Conservation (phyloP, 2,329 filamentous ascomycete genomes). For the Rhinocladiella similis region DNA sequence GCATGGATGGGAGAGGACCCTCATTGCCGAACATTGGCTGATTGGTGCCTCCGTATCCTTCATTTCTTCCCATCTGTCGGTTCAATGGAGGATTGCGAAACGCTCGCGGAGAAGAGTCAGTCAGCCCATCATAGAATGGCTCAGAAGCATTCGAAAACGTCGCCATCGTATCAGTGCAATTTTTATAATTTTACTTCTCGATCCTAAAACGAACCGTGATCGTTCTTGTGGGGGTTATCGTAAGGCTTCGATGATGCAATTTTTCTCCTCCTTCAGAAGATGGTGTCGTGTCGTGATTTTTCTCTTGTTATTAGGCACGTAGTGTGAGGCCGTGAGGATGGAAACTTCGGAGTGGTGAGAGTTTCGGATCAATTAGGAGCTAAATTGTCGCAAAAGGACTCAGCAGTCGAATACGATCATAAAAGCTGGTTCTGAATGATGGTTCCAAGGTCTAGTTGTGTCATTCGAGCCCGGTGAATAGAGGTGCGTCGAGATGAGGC, state of each 20-base stretch:
- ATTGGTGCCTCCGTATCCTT: conserved; percentile 68
- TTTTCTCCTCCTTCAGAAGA: not conserved
- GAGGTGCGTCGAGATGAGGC: not conserved
- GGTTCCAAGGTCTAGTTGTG: not conserved
- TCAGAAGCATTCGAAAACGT: conserved; percentile 42
- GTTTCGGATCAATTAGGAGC: conserved; percentile 2
- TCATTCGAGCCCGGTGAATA: not conserved
- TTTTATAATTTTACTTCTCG: not conserved
- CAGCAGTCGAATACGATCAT: conserved; percentile 5
- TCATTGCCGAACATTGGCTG: conserved; percentile 70
- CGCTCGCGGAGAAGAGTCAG: conserved; percentile 72
- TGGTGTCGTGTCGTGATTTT: not conserved
- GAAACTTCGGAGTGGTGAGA: not conserved
- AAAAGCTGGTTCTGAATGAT: not conserved
- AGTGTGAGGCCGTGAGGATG: too few relatives aligned
- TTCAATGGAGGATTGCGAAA: conserved; percentile 67
- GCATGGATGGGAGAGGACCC: conserved; percentile 53
- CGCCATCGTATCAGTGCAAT: conserved; percentile 13
- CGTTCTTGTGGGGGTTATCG: too few relatives aligned
- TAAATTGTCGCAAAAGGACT: conserved; percentile 8
- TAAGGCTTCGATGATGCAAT: too few relatives aligned
- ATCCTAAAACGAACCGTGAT: not conserved
- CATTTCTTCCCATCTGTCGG: conserved; percentile 65
- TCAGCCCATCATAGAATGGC: conserved; percentile 72
- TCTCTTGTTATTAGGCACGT: too few relatives aligned